Evolutionary conservation across 305 asterid species (phyloP).

Genomic region (Fraxinus latifolia): DNA sequence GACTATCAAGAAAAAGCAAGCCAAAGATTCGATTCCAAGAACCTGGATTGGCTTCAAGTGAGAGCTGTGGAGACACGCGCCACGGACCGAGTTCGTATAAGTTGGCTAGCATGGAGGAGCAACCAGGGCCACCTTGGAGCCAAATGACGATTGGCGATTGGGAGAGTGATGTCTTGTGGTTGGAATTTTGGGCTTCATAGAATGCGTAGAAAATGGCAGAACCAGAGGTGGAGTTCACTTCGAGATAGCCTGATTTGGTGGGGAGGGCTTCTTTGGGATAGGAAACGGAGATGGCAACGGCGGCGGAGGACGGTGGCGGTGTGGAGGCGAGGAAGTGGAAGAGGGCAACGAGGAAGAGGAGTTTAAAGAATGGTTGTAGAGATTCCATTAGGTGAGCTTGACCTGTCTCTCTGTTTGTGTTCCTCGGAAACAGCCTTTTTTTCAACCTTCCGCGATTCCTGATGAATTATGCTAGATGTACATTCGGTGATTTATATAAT

Average conservation of each 20-base stretch:
- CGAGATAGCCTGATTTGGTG: conserved; percentile 46
- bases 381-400: not conserved
- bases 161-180: conserved; percentile 19
- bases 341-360: conserved; percentile 22
- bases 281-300: not conserved
- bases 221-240: conserved; percentile 34
- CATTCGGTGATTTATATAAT: no score
- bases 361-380: conserved; percentile 10
- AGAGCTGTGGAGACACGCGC: conserved; percentile 30
- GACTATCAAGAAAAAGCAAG: conserved; percentile 45
- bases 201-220: conserved; percentile 47
- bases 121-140: conserved; percentile 58
- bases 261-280: conserved; percentile 39
- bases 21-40: conserved; percentile 47
- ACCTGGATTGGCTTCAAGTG: conserved; percentile 30
- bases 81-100: conserved; percentile 51
- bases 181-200: conserved; percentile 38
- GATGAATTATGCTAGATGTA: no score
- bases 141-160: conserved; percentile 42
- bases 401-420: not conserved
- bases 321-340: conserved; percentile 9
- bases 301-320: not conserved
- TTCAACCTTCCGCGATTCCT: not conserved
- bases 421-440: not conserved
- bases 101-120: conserved; percentile 51